Evolutionary conservation across 73 alveolate species (phyloP).

Genomic region (Tetrahymena borealis): DNA sequence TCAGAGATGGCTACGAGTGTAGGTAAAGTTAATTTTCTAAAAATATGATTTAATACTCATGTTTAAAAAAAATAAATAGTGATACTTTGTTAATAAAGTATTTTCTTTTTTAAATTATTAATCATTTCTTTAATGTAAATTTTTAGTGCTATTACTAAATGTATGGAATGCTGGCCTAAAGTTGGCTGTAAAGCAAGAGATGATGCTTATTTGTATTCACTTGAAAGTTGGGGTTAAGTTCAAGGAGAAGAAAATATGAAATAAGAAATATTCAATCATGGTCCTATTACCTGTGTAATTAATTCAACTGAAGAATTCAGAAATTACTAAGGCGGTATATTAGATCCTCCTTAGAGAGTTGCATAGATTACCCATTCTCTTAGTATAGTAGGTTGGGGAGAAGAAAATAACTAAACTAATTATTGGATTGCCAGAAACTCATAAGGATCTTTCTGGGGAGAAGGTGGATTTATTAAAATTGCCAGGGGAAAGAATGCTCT

Average conservation of each 20-base stretch:
- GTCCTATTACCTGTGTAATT: constrained; percentile 90
- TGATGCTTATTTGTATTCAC: constrained; percentile 36
- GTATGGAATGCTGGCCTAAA: constrained; percentile 16
- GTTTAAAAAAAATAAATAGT: too few species aligned
- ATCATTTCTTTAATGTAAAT: not conserved
- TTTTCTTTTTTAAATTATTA: too few species aligned
- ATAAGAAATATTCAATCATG: constrained; percentile 73
- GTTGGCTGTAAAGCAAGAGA: constrained; percentile 32
- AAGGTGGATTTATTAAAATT: constrained; percentile 67
- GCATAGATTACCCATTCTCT: constrained; percentile 57
- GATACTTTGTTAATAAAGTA: too few species aligned
- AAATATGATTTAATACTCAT: too few species aligned
- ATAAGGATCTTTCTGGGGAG: constrained; percentile 94
- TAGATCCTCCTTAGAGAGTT: constrained; percentile 2
- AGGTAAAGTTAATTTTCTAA: constrained; percentile 6
- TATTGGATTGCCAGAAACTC: constrained; percentile 92
- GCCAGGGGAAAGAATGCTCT: constrained; percentile 76
- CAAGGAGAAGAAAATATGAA: constrained; percentile 81
- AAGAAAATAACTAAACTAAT: constrained; percentile 54
- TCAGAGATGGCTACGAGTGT: constrained; percentile 41
- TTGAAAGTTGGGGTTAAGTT: constrained; percentile 49
- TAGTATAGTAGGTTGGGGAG: constrained; percentile 91
- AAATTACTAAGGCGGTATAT: constrained; percentile 50
- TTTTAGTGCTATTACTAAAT: constrained; percentile 32
- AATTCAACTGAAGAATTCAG: constrained; percentile 41